Evolutionary conservation across 2,329 filamentous ascomycete species (phyloP), one percentile per base, ranked within the genome.

Genomic region (Colletotrichum trifolii): DNA sequence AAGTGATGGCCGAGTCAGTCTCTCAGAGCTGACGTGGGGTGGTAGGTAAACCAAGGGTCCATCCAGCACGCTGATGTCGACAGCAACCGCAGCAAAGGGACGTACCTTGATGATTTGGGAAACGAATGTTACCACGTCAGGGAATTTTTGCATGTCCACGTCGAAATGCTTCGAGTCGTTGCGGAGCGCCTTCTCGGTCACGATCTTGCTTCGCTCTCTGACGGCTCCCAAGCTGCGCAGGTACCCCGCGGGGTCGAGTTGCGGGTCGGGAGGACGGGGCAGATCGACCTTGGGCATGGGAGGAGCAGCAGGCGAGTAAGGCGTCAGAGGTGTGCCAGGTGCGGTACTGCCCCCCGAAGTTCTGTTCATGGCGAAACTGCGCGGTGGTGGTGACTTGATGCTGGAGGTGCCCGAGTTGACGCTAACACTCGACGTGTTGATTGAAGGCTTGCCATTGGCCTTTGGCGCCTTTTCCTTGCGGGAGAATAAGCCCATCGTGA

Each of bases 71-170:
- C 25, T 25, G 25, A 25, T 25, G 25, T 25, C 25, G 25, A 25
- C 25, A 25, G 25, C 25, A 25, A 12, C 45, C 45, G 34, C 11
- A 12, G 10, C 9, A 33, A 42, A 11, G 11, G 12, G 39, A 73
- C 84, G 70, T 81, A 94, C 94, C 91, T 96, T 97, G 82, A 97
- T 97, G 69, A 97, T 95, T 45, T 91, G 90, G n/a, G 95, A 90
- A 9, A 97, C 91, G 75, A 97, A 97, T 48, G 86, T 86, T 12
- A 94, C 93, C 1, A 95, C 95, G 69, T 95, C 91, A 49, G 84
- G 79, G 75, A 97, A 95, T 78, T 95, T 96, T 78, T 78, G 79
- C 84, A 94, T 88, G 77, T 97, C 94, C 52, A 97, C 93, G 69
- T 92, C 90, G 72, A 97, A 97, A 76, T 97, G 94, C 71, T 87